phyloP scores from a whole-genome alignment of 352 stramenopile species.

The Phytophthora hybrid region DNA sequence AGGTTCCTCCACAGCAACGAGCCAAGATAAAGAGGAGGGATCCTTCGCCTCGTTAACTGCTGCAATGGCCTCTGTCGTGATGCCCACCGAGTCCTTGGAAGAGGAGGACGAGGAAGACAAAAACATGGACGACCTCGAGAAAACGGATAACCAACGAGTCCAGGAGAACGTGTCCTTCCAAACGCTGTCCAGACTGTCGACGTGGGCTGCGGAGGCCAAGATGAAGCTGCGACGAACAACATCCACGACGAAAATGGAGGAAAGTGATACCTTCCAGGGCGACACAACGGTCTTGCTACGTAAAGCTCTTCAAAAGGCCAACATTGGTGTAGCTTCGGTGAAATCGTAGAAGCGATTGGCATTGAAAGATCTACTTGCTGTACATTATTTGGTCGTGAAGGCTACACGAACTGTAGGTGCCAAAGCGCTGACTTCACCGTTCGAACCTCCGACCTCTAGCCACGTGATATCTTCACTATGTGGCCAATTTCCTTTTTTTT shows the following conservation, averaged over 20 bases:
- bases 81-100: slow-evolving; percentile 25
- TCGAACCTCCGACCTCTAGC: too few relatives aligned
- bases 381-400: not conserved
- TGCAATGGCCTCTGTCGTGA: slow-evolving; percentile 50
- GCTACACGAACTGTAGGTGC: too few relatives aligned
- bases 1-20: slow-evolving; percentile 19
- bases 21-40: slow-evolving; percentile 58
- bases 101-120: slow-evolving; percentile 46
- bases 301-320: slow-evolving; percentile 60
- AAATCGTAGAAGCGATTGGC: slow-evolving; percentile 14
- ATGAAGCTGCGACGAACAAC: slow-evolving; percentile 44
- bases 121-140: slow-evolving; percentile 13
- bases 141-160: slow-evolving; percentile 30
- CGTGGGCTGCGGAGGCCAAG: slow-evolving; percentile 69
- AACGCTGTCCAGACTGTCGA: slow-evolving; percentile 61
- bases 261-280: slow-evolving; percentile 47
- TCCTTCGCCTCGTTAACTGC: slow-evolving; percentile 67
- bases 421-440: too few relatives aligned
- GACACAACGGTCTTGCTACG: slow-evolving; percentile 54
- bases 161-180: slow-evolving; percentile 74
- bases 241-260: slow-evolving; percentile 24
- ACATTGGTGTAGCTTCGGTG: slow-evolving; percentile 48
- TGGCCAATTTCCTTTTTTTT: slow-evolving; percentile 1
- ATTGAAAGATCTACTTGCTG: not conserved
- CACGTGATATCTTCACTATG: too few relatives aligned